Base-by-base conservation (phyloP, 2,329 filamentous ascomycete genomes). In the Cordyceps tenuipes region DNA sequence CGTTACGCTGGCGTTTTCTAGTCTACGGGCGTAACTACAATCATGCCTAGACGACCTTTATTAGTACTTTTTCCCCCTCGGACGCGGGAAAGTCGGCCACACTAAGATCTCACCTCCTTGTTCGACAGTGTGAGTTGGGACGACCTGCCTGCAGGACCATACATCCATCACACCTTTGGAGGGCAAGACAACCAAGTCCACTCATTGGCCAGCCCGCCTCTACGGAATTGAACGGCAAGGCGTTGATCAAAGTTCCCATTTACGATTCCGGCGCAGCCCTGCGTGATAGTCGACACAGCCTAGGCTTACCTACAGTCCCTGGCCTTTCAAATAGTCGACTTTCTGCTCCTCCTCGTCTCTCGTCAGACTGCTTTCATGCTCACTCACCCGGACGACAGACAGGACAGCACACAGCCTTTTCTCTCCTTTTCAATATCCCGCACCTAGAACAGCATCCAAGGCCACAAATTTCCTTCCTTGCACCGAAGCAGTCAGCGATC, bases 191-290 rank as follows among this genome's bases (percentile, higher is more conserved):
- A 15, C 15, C 17, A 43, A 17, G 6, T 3, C 39, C 39, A 43
- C 7, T n/a, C 31, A 57, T 39, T 48, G 53, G 41, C 53, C 23
- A 23, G 19, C 17, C 46, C 19, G 2, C 21, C 9, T 41, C 34
- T 49, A 57, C 55, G 55, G 55, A 57, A 57, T 57, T 57, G 55
- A 49, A 43, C 55, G 55, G 55, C 55, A 29, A 57, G 55, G 55
- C 46, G 46, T 57, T 57, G 55, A 50, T 50, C 34, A 49, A 49
- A 44, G 39, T 43, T 57, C 46, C 17, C 55, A 56, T 49, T 57
- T 21, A 29, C 34, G 55, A 57, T 57, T 43, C 31, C 46, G 41
- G 46, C 46, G 15, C 17, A 43, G 46, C 46, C 34, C 34, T 57
- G 43, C n/a, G 44, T n/a, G 21, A 49, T 15, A 15, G 21, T 7